These are phyloP conservation scores for Odontarrhena argentea DNA, from an alignment of 345 rosid genomes.

Conservation along the genomic window DNA sequence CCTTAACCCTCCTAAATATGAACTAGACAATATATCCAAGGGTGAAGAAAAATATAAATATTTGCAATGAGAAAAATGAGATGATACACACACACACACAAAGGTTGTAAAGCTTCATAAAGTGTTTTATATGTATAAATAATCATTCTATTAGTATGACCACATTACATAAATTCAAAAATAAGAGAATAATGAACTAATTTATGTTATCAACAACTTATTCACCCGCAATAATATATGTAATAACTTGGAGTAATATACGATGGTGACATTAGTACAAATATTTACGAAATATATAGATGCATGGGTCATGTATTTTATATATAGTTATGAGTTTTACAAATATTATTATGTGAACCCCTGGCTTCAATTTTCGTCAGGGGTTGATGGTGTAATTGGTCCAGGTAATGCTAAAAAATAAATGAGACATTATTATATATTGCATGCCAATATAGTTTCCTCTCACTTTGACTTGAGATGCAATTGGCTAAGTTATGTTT, in stretches of 20 bases:
- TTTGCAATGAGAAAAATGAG: neutral
- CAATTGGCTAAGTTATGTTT: conserved; percentile 31
- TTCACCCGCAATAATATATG: no score
- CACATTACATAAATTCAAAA: neutral
- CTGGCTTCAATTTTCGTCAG: neutral
- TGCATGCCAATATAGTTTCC: conserved; percentile 21
- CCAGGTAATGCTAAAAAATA: conserved; percentile 5
- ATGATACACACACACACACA: neutral
- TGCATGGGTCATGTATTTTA: no score
- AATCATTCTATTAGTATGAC: neutral
- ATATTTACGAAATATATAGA: neutral
- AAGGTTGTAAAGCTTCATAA: neutral
- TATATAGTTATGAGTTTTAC: neutral
- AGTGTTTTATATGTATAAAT: neutral
- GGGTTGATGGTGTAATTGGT: neutral
- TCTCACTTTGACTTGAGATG: conserved; percentile 16
- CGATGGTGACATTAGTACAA: neutral
- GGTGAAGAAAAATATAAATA: no score
- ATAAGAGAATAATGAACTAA: neutral
- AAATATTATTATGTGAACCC: neutral
- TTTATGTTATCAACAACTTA: no score
- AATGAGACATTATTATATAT: conserved; percentile 16
- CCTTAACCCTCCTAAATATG: no score
- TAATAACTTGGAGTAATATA: no score
- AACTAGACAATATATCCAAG: no score